A percentile compares a stretch with the other conserved stretches of the same genome.
These are phyloP conservation scores for Taphrina wiesneri DNA, from an alignment of 1,139 yeast species.

Conservation along the genomic window DNA sequence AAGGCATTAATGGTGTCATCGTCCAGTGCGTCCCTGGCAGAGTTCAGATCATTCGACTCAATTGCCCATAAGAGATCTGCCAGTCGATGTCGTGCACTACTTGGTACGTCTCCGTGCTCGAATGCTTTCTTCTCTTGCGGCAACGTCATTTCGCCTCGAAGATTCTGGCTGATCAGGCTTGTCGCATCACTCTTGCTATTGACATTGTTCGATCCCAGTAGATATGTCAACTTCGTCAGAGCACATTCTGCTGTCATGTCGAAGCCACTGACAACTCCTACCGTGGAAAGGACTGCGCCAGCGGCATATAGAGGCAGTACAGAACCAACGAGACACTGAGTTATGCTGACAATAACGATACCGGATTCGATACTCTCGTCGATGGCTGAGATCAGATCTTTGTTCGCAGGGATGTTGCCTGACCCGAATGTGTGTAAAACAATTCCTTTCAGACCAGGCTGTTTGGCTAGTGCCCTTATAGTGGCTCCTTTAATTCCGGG, in stretches of 20 bases:
- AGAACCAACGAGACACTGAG: slow-evolving; percentile 31
- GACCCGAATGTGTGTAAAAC: slow-evolving; percentile 31
- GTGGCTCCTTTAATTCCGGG: slow-evolving; percentile 32
- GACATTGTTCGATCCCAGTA: neutral
- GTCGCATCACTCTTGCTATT: neutral
- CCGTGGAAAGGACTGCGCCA: slow-evolving; percentile 20
- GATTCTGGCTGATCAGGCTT: slow-evolving; percentile 7
- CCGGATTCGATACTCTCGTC: slow-evolving; percentile 8
- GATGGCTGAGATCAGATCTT: slow-evolving; percentile 25
- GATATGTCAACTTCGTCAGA: slow-evolving; percentile 30
- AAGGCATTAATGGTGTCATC: slow-evolving; percentile 22
- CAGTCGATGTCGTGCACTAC: slow-evolving; percentile 19
- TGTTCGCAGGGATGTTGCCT: slow-evolving; percentile 26
- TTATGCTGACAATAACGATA: slow-evolving; percentile 29
- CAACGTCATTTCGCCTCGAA: slow-evolving; percentile 29
- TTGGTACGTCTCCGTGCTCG: neutral
- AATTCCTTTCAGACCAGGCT: slow-evolving; percentile 16
- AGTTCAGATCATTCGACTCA: neutral
- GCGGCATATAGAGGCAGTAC: slow-evolving; percentile 34
- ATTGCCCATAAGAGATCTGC: slow-evolving; percentile 20
- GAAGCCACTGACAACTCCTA: slow-evolving; percentile 29
- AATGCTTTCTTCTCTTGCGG: slow-evolving; percentile 11
- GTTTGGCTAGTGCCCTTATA: slow-evolving; percentile 16
- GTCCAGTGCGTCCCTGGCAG: neutral
- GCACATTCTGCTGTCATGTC: slow-evolving; percentile 34